Percentiles rank a stretch among this genome's conserved stretches.
Conservation (phyloP, 2,329 filamentous ascomycete species). For the Aspergillus quadricinctus region DNA sequence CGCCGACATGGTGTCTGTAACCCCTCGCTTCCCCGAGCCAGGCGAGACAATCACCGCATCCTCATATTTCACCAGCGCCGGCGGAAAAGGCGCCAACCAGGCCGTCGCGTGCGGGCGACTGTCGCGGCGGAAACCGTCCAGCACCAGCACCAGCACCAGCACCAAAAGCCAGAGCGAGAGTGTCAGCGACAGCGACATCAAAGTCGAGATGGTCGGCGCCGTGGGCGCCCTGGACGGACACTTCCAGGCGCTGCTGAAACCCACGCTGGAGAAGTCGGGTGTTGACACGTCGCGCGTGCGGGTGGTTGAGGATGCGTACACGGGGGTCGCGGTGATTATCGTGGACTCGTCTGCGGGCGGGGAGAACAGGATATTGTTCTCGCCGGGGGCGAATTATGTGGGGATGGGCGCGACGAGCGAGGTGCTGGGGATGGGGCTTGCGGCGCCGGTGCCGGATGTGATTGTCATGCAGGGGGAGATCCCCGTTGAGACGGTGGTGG, state of each 20-base stretch:
- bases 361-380: slow-evolving; percentile 72
- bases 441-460: slow-evolving; percentile 52
- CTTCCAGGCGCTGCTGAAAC: slow-evolving; percentile 58
- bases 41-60: slow-evolving; percentile 84
- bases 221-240: slow-evolving; percentile 60
- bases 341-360: slow-evolving; percentile 66
- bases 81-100: slow-evolving; percentile 95
- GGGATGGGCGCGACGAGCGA: slow-evolving; percentile 39
- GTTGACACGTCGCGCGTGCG: slow-evolving; percentile 57
- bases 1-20: slow-evolving; percentile 86
- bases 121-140: slow-evolving; percentile 52
- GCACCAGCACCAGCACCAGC: no score
- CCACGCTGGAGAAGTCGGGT: slow-evolving; percentile 57
- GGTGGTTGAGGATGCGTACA: slow-evolving; percentile 47
- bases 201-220: slow-evolving; percentile 68
- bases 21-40: slow-evolving; percentile 72
- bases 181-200: slow-evolving; percentile 25
- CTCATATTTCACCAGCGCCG: slow-evolving; percentile 73
- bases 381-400: slow-evolving; percentile 63
- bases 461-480: slow-evolving; percentile 78
- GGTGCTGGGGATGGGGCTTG: slow-evolving; percentile 36
- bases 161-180: no score
- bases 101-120: slow-evolving; percentile 83
- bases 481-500: slow-evolving; percentile 61
- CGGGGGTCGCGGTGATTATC: slow-evolving; percentile 70